Evolutionary conservation across 139 green algal species (phyloP).

Genomic region (Chlorella ohadii): DNA sequence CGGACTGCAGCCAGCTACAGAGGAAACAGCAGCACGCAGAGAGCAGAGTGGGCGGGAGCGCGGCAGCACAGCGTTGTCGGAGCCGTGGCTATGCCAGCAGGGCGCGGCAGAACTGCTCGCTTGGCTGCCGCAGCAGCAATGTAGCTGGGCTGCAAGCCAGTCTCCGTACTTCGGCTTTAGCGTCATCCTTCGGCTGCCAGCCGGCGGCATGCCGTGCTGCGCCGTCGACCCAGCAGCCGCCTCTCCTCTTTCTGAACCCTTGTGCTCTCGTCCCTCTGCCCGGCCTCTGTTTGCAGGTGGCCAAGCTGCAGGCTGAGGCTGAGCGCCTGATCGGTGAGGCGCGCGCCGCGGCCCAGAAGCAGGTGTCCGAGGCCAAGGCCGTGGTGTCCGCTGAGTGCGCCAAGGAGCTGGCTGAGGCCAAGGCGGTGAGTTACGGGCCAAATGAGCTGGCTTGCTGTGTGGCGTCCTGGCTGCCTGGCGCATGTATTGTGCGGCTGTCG

Average conservation of each 20-base stretch:
- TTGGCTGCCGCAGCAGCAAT: neutral
- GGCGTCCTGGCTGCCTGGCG: too few species aligned
- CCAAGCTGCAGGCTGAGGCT: constrained; percentile 52
- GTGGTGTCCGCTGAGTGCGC: constrained; percentile 43
- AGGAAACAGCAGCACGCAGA: neutral
- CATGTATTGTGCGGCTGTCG: too few species aligned
- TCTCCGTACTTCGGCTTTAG: neutral
- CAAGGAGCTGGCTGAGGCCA: constrained; percentile 57
- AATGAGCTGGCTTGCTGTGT: too few species aligned
- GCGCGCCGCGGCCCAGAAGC: constrained; percentile 50
- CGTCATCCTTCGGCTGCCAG: neutral
- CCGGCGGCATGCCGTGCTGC: neutral
- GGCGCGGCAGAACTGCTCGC: too few species aligned
- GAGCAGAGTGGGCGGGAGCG: too few species aligned
- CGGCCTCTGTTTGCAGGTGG: neutral
- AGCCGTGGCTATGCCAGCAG: too few species aligned
- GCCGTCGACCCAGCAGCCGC: neutral
- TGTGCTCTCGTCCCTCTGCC: neutral
- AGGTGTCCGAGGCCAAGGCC: constrained; percentile 56
- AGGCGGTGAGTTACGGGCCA: constrained; percentile 39
- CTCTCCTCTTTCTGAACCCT: neutral
- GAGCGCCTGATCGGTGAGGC: constrained; percentile 59
- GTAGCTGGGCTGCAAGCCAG: neutral
- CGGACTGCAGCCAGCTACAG: too few species aligned
- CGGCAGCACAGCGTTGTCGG: too few species aligned